phyloP scores from a whole-genome alignment of 1,139 yeast species.

The Debaryomyces fabryi region DNA sequence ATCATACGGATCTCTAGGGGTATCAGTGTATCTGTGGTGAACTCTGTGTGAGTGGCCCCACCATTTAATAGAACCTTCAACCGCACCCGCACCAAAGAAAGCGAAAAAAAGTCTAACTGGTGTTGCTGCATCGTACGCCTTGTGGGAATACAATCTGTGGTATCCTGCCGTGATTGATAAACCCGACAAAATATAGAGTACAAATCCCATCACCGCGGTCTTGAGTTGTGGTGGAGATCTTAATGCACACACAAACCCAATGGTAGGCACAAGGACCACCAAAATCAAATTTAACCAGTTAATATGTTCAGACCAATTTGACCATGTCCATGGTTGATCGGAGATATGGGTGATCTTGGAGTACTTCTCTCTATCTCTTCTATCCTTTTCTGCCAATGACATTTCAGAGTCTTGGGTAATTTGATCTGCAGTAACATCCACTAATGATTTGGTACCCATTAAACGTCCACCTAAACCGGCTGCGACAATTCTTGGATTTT shows the following conservation, averaged over 20 bases:
- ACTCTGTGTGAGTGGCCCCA: slow-evolving; percentile 98
- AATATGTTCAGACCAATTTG: slow-evolving; percentile 84
- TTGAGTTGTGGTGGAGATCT: slow-evolving; percentile 55
- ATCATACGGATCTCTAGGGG: slow-evolving; percentile 95
- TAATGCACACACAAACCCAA: slow-evolving; percentile 59
- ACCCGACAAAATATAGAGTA: slow-evolving; percentile 74
- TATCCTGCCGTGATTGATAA: slow-evolving; percentile 89
- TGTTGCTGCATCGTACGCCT: slow-evolving; percentile 74
- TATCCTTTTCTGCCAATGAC: slow-evolving; percentile 56
- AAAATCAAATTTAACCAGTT: slow-evolving; percentile 92
- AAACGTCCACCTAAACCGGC: slow-evolving; percentile 76
- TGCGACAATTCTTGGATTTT: slow-evolving; percentile 68
- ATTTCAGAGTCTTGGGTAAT: slow-evolving; percentile 56
- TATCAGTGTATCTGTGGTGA: slow-evolving; percentile 97
- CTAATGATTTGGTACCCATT: slow-evolving; percentile 80
- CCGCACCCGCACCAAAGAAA: slow-evolving; percentile 90
- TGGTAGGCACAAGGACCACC: slow-evolving; percentile 69
- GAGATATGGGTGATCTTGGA: slow-evolving; percentile 69
- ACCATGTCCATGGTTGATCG: slow-evolving; percentile 86
- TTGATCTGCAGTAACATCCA: slow-evolving; percentile 65
- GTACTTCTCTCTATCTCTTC: slow-evolving; percentile 50
- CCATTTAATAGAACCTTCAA: slow-evolving; percentile 98
- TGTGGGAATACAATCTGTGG: slow-evolving; percentile 78
- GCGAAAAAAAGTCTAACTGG: slow-evolving; percentile 78
- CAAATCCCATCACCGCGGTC: slow-evolving; percentile 62